These are phyloP conservation scores for Pseudohalonectria lignicola DNA, from an alignment of 2,329 filamentous ascomycete genomes.

Conservation along the genomic window DNA sequence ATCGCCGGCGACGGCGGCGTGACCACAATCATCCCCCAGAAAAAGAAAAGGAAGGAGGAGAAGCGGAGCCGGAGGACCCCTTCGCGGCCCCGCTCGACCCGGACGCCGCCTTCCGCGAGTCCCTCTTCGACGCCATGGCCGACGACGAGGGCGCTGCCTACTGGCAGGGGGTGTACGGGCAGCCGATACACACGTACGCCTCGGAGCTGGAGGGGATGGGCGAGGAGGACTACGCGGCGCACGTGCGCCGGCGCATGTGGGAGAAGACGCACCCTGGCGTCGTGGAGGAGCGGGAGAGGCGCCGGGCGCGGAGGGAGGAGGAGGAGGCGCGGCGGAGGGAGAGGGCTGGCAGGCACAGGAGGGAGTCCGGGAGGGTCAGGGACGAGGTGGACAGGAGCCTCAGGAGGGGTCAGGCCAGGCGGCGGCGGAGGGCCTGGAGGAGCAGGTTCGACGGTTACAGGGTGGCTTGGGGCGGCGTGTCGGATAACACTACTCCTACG, in stretches of 20 bases:
- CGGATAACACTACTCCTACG: too few relatives aligned
- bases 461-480: conserved; percentile 45
- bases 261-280: conserved; percentile 83
- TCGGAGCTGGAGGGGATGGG: conserved; percentile 67
- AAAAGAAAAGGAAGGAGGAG: background rate
- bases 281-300: conserved; percentile 60
- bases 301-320: conserved; percentile 21
- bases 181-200: conserved; percentile 75
- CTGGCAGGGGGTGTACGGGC: conserved; percentile 94
- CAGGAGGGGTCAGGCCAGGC: conserved; percentile 53
- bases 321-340: conserved; percentile 16
- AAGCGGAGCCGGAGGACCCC: conserved; percentile 21
- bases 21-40: background rate
- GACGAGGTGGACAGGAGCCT: conserved; percentile 60
- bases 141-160: conserved; percentile 93
- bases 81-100: conserved; percentile 45
- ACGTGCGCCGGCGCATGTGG: conserved; percentile 88
- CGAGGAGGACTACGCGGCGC: conserved; percentile 82
- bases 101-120: conserved; percentile 76
- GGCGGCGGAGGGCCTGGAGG: conserved; percentile 39
- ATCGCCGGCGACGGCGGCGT: background rate
- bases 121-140: conserved; percentile 90
- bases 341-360: conserved; percentile 38
- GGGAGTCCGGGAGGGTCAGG: conserved; percentile 32
- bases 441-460: conserved; percentile 56